These are phyloP conservation scores for Penicillium brevicompactum DNA, from an alignment of 2,329 filamentous ascomycete species.

Conservation along the genomic window DNA sequence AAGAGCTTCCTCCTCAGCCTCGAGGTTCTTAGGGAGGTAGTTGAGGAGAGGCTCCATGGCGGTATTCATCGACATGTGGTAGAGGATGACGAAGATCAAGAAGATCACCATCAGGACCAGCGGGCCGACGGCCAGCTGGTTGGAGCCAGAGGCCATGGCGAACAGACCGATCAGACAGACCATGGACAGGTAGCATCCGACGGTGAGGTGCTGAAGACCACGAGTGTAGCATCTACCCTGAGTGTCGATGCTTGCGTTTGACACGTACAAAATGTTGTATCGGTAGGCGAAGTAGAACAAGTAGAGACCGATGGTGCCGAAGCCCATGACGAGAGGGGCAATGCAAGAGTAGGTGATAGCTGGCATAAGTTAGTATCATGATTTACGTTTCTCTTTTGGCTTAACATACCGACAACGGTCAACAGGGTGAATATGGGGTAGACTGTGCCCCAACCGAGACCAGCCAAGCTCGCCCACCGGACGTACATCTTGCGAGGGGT, in stretches of 20 bases:
- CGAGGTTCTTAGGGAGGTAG: conserved; percentile 75
- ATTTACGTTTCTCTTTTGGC: not conserved
- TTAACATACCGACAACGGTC: conserved; percentile 70
- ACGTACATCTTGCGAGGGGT: conserved; percentile 80
- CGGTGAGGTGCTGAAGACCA: conserved; percentile 82
- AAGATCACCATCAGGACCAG: conserved; percentile 75
- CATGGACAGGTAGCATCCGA: conserved; percentile 80
- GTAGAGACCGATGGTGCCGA: conserved; percentile 75
- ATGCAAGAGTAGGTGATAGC: conserved; percentile 86
- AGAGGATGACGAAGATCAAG: conserved; percentile 73
- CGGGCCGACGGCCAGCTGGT: conserved; percentile 66
- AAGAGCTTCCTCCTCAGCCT: conserved; percentile 58
- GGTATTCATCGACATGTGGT: conserved; percentile 71
- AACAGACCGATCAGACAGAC: conserved; percentile 85
- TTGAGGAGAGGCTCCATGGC: conserved; percentile 75
- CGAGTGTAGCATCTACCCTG: conserved; percentile 85
- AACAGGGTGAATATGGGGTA: conserved; percentile 82
- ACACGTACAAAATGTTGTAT: conserved; percentile 89
- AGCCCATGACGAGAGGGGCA: conserved; percentile 79
- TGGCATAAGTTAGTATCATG: conserved; percentile 34
- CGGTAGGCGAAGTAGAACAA: conserved; percentile 86
- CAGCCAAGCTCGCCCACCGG: conserved; percentile 73
- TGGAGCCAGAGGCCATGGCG: conserved; percentile 65
- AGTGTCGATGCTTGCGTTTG: conserved; percentile 79
- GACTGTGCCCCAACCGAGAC: conserved; percentile 80